Percentiles rank a stretch among this genome's conserved stretches.
Conservation (phyloP, 1,139 yeast species). For the Kazachstania sp. region DNA sequence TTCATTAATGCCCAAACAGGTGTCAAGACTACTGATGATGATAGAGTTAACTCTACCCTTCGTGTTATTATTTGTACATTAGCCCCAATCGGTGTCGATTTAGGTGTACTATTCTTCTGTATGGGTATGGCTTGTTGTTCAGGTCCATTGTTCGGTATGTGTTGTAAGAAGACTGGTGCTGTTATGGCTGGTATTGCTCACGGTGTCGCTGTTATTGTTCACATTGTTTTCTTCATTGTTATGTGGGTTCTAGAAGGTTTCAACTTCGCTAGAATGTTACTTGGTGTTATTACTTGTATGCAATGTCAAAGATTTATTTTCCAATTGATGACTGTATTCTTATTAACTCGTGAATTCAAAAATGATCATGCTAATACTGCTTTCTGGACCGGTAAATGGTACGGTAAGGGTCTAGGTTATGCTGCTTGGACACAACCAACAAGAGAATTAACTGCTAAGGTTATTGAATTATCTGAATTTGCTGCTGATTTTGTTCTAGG, state of each 20-base stretch:
- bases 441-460: constrained; percentile 91
- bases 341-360: constrained; percentile 94
- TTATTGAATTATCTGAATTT: constrained; percentile 88
- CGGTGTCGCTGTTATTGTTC: constrained; percentile 82
- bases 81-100: constrained; percentile 84
- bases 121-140: constrained; percentile 88
- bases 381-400: constrained; percentile 99
- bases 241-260: constrained; percentile 98
- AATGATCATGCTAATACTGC: constrained; percentile 95
- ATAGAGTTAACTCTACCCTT: constrained; percentile 65
- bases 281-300: constrained; percentile 78
- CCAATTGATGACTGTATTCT: constrained; percentile 71
- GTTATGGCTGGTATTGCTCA: constrained; percentile 97
- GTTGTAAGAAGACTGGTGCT: constrained; percentile 97
- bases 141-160: constrained; percentile 87
- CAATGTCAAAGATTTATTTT: constrained; percentile 82
- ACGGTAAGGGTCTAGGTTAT: constrained; percentile 72
- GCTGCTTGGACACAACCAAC: constrained; percentile 94
- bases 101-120: constrained; percentile 72
- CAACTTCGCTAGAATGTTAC: constrained; percentile 75
- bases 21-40: constrained; percentile 44
- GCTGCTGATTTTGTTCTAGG: constrained; percentile 96
- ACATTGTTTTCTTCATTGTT: constrained; percentile 78
- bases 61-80: constrained; percentile 83
- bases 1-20: constrained; percentile 97